phyloP scores from a whole-genome alignment of 495 filamentous ascomycete species.

The Elaphomyces granulatus region DNA sequence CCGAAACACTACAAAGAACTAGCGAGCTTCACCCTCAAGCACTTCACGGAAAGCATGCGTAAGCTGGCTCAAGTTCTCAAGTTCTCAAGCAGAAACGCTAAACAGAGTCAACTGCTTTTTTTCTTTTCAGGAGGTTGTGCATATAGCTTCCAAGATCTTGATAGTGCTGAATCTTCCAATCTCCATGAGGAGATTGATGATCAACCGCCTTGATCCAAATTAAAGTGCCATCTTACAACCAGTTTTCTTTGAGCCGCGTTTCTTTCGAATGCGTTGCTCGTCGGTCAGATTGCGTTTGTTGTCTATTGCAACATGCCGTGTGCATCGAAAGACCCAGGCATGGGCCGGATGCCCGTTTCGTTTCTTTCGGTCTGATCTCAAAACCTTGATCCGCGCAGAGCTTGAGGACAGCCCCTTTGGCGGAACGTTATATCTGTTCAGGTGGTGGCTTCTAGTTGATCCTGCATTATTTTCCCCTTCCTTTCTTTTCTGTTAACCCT shows the following conservation, averaged over 20 bases:
- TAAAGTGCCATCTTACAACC: neutral
- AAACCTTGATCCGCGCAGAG: neutral
- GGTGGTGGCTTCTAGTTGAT: neutral
- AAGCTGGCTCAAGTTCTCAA: no score
- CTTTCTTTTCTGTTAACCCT: slow-evolving; percentile 12
- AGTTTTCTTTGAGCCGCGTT: neutral
- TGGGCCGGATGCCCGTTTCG: neutral
- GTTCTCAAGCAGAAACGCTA: no score
- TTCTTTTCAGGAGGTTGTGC: neutral
- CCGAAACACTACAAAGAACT: slow-evolving; percentile 5
- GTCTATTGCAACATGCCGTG: neutral
- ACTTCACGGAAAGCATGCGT: no score
- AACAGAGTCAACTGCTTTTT: neutral
- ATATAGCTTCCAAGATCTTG: neutral
- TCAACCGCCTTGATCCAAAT: neutral
- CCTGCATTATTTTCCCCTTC: neutral
- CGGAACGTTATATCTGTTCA: neutral
- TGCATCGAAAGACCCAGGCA: neutral
- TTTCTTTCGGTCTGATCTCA: neutral
- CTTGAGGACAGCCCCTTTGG: neutral
- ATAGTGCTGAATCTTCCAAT: neutral
- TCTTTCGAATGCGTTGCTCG: neutral
- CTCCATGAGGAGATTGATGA: neutral
- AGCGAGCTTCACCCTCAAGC: slow-evolving; percentile 4
- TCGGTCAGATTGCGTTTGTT: neutral